Evolutionary conservation across 176 grass and related monocot species (phyloP).

Genomic region (Zizania latifolia): DNA sequence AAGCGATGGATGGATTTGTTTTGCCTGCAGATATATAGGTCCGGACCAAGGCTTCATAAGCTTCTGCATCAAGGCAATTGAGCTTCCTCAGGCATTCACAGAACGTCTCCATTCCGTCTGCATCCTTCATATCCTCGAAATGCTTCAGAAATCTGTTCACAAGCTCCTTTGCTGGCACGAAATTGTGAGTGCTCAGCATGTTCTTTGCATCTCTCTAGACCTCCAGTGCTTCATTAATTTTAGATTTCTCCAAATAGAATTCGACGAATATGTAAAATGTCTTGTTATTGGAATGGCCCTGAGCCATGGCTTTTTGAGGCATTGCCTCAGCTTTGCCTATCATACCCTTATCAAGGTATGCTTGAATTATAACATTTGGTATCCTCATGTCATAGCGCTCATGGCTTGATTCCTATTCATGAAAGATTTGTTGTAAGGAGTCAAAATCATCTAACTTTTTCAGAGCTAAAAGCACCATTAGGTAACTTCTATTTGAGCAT

Average conservation of each 20-base stretch:
- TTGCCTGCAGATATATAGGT: constrained; percentile 22
- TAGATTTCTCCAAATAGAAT: constrained; percentile 34
- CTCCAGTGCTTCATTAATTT: background rate
- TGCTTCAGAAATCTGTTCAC: constrained; percentile 32
- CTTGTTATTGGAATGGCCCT: background rate
- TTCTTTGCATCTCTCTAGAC: constrained; percentile 23
- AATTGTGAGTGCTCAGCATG: constrained; percentile 7
- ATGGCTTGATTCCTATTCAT: constrained; percentile 41
- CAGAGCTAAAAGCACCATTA: constrained; percentile 41
- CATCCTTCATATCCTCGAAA: constrained; percentile 43
- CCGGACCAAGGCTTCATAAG: constrained; percentile 5
- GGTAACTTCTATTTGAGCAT: constrained; percentile 40
- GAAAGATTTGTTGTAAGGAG: constrained; percentile 25
- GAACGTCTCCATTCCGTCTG: constrained; percentile 26
- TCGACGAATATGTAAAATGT: constrained; percentile 31
- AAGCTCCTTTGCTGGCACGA: constrained; percentile 26
- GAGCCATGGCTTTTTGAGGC: constrained; percentile 27
- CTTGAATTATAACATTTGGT: constrained; percentile 38
- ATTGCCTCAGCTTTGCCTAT: constrained; percentile 40
- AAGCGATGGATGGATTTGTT: constrained; percentile 12
- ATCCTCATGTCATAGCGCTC: constrained; percentile 33
- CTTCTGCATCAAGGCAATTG: constrained; percentile 25
- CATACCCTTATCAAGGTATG: constrained; percentile 44
- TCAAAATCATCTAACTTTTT: constrained; percentile 37
- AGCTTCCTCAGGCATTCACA: constrained; percentile 21